These are phyloP conservation scores for Ramaria sp. DNA, from an alignment of 768 basidiomycete genomes.

Conservation along the genomic window DNA sequence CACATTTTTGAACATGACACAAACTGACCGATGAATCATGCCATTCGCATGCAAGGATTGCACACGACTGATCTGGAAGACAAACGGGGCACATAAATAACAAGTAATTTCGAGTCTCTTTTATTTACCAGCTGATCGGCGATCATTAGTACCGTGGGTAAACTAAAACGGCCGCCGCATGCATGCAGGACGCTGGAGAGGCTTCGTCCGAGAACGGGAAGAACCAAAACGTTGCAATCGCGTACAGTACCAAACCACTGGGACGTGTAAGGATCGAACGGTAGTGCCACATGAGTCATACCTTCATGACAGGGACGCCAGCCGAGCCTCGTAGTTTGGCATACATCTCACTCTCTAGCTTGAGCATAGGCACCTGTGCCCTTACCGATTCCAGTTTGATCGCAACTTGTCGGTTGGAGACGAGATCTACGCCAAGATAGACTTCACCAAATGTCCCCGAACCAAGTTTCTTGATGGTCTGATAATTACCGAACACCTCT, in stretches of 20 bases:
- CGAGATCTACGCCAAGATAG: constrained; percentile 83
- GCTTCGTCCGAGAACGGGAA: constrained; percentile 8
- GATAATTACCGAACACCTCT: constrained; percentile 8
- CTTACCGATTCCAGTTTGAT: constrained; percentile 7
- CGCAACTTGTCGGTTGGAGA: constrained; percentile 8
- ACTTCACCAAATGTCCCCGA: constrained; percentile 93
- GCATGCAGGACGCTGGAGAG: constrained; percentile 8
- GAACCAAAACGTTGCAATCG: constrained; percentile 7
- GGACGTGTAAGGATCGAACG: background rate
- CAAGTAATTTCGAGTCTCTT: background rate
- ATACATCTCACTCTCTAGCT: constrained; percentile 7
- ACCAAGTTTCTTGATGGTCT: constrained; percentile 34
- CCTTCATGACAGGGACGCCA: constrained; percentile 19
- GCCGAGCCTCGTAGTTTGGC: constrained; percentile 23
- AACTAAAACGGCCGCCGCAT: constrained; percentile 3
- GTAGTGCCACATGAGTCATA: background rate
- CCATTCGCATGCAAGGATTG: constrained; percentile 8
- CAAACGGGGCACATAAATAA: background rate
- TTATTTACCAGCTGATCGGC: constrained; percentile 7
- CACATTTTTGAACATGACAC: background rate
- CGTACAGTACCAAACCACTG: constrained; percentile 7
- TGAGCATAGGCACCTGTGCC: background rate
- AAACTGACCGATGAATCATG: constrained; percentile 7
- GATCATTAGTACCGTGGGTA: constrained; percentile 9
- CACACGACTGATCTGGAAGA: constrained; percentile 4